A percentile compares a stretch with the other conserved stretches of the same genome.
Evolutionary conservation across 2,329 filamentous ascomycete species (phyloP).

Genomic region (Epichloe brachyelytri): DNA sequence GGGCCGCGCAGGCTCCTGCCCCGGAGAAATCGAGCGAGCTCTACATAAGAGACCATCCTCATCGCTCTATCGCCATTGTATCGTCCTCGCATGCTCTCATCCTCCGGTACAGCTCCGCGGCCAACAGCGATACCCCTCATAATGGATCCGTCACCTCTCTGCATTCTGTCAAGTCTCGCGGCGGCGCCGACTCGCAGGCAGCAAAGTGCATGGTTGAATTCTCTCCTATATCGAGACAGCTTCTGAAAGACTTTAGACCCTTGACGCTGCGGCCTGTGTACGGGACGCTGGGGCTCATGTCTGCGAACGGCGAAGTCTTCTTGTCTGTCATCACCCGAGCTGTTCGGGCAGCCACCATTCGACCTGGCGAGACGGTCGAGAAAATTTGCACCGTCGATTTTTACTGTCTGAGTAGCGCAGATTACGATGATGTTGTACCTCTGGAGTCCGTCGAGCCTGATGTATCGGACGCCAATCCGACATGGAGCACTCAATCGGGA

Average conservation of each 20-base stretch:
- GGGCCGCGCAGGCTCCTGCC: slow-evolving; percentile 34
- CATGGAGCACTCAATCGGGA: slow-evolving; percentile 30
- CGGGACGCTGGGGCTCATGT: slow-evolving; percentile 80
- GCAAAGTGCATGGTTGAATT: slow-evolving; percentile 84
- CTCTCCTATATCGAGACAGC: slow-evolving; percentile 45
- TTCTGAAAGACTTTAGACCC: slow-evolving; percentile 64
- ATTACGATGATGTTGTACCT: slow-evolving; percentile 67
- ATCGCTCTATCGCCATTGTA: slow-evolving; percentile 76
- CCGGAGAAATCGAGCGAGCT: slow-evolving; percentile 58
- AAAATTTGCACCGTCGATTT: slow-evolving; percentile 81
- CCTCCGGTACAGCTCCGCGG: slow-evolving; percentile 62
- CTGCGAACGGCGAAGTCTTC: slow-evolving; percentile 74
- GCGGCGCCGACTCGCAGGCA: slow-evolving; percentile 29
- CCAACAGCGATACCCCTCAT: slow-evolving; percentile 39
- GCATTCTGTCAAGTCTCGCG: slow-evolving; percentile 31
- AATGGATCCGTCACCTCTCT: slow-evolving; percentile 47
- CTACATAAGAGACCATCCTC: slow-evolving; percentile 73
- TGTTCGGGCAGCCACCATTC: slow-evolving; percentile 63
- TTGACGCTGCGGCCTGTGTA: slow-evolving; percentile 63
- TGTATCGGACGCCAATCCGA: slow-evolving; percentile 30
- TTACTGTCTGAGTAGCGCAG: slow-evolving; percentile 75
- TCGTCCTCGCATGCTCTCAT: slow-evolving; percentile 70
- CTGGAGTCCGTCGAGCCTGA: slow-evolving; percentile 40
- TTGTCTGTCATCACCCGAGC: slow-evolving; percentile 78
- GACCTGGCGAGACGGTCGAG: slow-evolving; percentile 81